Base-by-base conservation (phyloP, 2,329 filamentous ascomycete species). In the Ophiostoma himal-ulmi region DNA sequence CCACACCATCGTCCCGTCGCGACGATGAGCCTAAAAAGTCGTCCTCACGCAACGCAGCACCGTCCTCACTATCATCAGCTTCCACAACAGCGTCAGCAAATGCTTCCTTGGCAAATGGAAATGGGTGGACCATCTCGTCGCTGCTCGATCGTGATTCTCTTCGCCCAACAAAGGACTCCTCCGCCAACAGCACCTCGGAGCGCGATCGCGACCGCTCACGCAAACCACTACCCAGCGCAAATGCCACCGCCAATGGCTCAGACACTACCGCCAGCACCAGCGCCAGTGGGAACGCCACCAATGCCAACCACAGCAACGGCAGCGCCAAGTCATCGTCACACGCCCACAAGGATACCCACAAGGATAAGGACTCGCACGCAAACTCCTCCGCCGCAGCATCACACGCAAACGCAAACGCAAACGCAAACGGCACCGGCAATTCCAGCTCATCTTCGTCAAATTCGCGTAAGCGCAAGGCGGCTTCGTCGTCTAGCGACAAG, bases 401-500 rank as follows among this genome's bases (percentile, higher is more conserved):
- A 5, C 22, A 34, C 57, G 44, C 44, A 48, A 48, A 20, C 17
- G 17, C 41, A 17, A 14, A 48, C 14, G 20, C 14, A 14, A 48
- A 5, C 44, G 3, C 69, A 6, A 69, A 74, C 75, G 22, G 73
- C 54, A 67, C 77, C 68, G 76, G 76, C 68, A 71, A 85, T 69
- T 85, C 88, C 75, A 84, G 86, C 13, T 39, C 54, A 20, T 54
- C 70, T 14, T 66, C 68, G 3, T 68, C 70, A 7, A 81, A 85
- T 36, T 86, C 90, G 48, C 93, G 94, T 80, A 96, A 97, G 83
- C 91, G 94, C 79, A 97, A 97, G 82, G 91, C 92, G 75, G 86
- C 88, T 69, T 78, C 66, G 3, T 36, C 60, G 3, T 14, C 69
- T 8, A 68, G 17, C 68, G 73, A 74, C 41, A 73, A 81, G 71